These are phyloP conservation scores for Trypanosoma avium DNA, from an alignment of 208 protist species.

Conservation along the genomic window DNA sequence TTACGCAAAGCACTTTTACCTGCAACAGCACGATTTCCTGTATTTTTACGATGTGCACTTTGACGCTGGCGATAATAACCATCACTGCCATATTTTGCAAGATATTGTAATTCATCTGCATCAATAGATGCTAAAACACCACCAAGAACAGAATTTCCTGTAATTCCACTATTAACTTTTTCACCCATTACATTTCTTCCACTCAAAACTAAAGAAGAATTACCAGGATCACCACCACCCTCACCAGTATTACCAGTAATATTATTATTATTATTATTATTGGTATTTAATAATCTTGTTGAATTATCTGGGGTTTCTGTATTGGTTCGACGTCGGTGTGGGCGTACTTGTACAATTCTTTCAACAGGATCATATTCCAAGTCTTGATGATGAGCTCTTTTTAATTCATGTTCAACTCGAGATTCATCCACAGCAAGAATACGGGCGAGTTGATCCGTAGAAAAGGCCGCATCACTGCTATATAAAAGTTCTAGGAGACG, in stretches of 20 bases:
- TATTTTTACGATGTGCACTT: background rate
- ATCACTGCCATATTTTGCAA: slow-evolving; percentile 15
- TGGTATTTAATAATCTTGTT: background rate
- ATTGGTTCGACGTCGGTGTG: background rate
- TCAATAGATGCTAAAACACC: no score
- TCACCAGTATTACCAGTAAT: background rate
- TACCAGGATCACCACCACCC: background rate
- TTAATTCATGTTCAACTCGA: slow-evolving; percentile 19
- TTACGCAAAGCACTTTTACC: slow-evolving; percentile 21
- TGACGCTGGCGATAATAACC: slow-evolving; percentile 4
- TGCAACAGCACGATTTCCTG: background rate
- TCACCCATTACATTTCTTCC: background rate
- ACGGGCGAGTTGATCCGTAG: slow-evolving; percentile 40
- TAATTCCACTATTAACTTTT: background rate
- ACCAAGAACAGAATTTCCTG: no score
- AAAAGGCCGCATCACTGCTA: slow-evolving; percentile 30
- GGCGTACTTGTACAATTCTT: slow-evolving; percentile 16
- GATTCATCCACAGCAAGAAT: slow-evolving; percentile 42
- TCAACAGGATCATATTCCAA: slow-evolving; percentile 11
- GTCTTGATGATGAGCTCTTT: slow-evolving; percentile 7
- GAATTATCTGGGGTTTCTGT: background rate
- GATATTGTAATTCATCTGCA: background rate
- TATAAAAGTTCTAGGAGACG: slow-evolving; percentile 45
- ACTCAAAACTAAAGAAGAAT: no score
- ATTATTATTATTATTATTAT: background rate